phyloP scores from a whole-genome alignment of 31 red algal genomes.

The Odonthalia washingtoniensis region DNA sequence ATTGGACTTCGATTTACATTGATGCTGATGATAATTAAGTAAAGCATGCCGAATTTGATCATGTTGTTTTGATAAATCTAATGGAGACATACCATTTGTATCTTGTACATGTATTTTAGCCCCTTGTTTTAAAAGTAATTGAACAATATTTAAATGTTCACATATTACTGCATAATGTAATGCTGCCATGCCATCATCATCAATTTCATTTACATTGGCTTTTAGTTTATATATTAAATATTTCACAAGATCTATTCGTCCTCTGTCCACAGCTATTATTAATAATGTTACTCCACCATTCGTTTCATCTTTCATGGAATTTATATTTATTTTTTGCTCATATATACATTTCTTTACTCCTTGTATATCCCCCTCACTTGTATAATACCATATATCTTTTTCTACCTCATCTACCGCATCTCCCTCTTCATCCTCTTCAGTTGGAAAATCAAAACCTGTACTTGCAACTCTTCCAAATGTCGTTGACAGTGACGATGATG shows the following conservation, averaged over 20 bases:
- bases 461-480: slow-evolving; percentile 52
- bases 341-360: slow-evolving; percentile 50
- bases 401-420: neutral
- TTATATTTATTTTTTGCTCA: slow-evolving; percentile 16
- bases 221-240: slow-evolving; percentile 54
- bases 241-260: slow-evolving; percentile 50
- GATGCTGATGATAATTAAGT: neutral
- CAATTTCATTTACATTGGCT: slow-evolving; percentile 55
- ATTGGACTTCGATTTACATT: neutral
- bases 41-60: neutral
- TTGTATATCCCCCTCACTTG: slow-evolving; percentile 52
- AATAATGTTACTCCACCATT: slow-evolving; percentile 63
- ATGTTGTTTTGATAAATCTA: slow-evolving; percentile 25
- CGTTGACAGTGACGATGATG: neutral
- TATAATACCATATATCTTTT: slow-evolving; percentile 69
- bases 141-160: slow-evolving; percentile 64
- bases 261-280: slow-evolving; percentile 76
- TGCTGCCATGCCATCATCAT: slow-evolving; percentile 74
- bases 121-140: slow-evolving; percentile 46
- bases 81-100: slow-evolving; percentile 41
- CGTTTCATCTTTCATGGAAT: slow-evolving; percentile 46
- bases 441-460: slow-evolving; percentile 50
- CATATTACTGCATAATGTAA: slow-evolving; percentile 82
- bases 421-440: slow-evolving; percentile 10
- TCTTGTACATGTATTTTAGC: slow-evolving; percentile 46